Base-by-base conservation (phyloP, 176 grass and related monocot species). In the Hsuehochloa calcarea region DNA sequence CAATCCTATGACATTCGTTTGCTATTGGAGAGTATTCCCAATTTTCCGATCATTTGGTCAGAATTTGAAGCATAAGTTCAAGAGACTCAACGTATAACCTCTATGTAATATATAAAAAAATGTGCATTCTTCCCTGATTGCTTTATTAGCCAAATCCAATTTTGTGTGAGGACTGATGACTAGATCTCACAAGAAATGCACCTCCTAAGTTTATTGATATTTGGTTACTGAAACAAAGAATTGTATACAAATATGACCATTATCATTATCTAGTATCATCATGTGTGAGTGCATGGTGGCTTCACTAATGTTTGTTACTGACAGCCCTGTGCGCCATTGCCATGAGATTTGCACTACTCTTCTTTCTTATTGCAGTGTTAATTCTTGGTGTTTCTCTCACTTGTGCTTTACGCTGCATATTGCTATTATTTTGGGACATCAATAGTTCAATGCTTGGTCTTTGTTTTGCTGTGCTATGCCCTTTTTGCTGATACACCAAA, bases 401-500 rank as follows among this genome's bases (percentile, higher is more conserved):
- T 49, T 72, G 17, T 87, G 10, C 61, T 74, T 83, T n/a, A 19
- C 51, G 40, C n/a, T 73, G 47, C 56, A 72, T 82, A 16, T 51
- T 70, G 41, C 52, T 81, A 46, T 83, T 81, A 70, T 76, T 23
- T 69, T 76, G 64, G 63, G 43, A 29, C 43, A 11, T 26, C 17
- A 55, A 10, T 90, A 16, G 62, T 34, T 26, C 17, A 55, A 14
- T 90, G 11, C 62, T 76, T 22, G 77, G n/a, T 90, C 26, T 16
- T 69, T 85, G 54, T 86, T 76, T 82, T 79, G 10, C 51, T 73
- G 38, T 70, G 27, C 76, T 80, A 39, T 35, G 6, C 70, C 31
- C 64, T 25, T 80, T 80, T 49, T 85, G 60, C 88, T 96, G 96
- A 81, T 99, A 96, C 92, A 90, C 58, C 43, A 99, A 87, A 87